Conservation (phyloP, 805 yeast genomes). For the Hanseniaspora meyeri region DNA sequence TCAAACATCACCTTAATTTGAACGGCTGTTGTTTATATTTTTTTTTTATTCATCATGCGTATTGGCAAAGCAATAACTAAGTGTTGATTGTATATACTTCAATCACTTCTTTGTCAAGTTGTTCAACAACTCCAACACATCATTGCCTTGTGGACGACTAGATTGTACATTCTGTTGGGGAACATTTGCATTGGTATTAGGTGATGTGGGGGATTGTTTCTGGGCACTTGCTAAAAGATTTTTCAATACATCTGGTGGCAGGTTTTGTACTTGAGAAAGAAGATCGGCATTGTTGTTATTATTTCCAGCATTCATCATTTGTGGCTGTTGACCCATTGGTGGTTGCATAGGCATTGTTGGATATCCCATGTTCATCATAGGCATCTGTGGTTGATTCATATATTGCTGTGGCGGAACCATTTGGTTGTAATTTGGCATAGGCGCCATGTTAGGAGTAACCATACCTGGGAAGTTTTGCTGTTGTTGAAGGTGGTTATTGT, state of each 20-base stretch:
- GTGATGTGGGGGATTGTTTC: constrained; percentile 18
- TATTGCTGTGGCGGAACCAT: constrained; percentile 16
- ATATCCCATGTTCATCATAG: background rate
- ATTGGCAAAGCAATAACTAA: too few relatives aligned
- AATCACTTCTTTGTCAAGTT: constrained; percentile 10
- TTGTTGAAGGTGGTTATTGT: constrained; percentile 13
- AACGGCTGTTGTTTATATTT: background rate
- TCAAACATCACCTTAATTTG: background rate
- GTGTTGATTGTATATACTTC: background rate
- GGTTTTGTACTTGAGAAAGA: constrained; percentile 25
- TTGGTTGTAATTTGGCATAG: constrained; percentile 13
- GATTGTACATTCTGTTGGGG: background rate
- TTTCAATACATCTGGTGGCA: constrained; percentile 28
- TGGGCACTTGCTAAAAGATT: constrained; percentile 26
- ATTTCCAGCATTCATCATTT: constrained; percentile 18
- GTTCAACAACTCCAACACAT: constrained; percentile 7
- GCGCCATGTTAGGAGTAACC: constrained; percentile 12
- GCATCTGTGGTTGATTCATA: constrained; percentile 9
- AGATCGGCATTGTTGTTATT: constrained; percentile 25
- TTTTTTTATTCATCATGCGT: too few relatives aligned
- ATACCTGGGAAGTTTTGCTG: constrained; percentile 16
- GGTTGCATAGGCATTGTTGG: constrained; percentile 17
- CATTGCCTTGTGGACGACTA: background rate
- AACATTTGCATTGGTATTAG: too few relatives aligned
- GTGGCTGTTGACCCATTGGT: constrained; percentile 19